A percentile compares a stretch with the other conserved stretches of the same genome.
Evolutionary conservation across 805 yeast genomes (phyloP).

Genomic region (Saturnispora bothae): DNA sequence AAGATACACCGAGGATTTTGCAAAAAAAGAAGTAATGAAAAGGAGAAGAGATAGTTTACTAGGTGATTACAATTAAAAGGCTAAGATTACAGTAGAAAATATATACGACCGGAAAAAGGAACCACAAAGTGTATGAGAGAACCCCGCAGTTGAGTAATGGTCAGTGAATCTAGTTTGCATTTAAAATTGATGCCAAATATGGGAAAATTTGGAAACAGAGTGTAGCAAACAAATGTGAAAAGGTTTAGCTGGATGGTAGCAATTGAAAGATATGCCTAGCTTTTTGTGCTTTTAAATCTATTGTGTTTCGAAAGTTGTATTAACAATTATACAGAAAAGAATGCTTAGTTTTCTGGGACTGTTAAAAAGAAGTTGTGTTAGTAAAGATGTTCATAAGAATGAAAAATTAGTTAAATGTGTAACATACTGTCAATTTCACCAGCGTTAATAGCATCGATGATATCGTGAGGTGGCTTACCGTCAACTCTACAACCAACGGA

Average conservation of each 20-base stretch:
- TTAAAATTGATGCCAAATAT: constrained; percentile 77
- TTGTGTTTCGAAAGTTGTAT: constrained; percentile 12
- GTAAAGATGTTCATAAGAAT: constrained; percentile 1
- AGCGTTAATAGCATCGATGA: constrained; percentile 95
- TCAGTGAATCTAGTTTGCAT: constrained; percentile 71
- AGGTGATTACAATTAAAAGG: background rate
- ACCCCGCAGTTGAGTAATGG: constrained; percentile 59
- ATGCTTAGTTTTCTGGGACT: constrained; percentile 63
- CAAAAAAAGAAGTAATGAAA: too few relatives aligned
- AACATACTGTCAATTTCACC: constrained; percentile 81
- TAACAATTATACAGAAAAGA: constrained; percentile 16
- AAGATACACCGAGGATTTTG: too few relatives aligned
- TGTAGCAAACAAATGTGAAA: constrained; percentile 63
- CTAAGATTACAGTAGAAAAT: background rate
- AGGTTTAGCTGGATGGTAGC: background rate
- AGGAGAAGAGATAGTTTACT: too few relatives aligned
- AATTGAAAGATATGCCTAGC: background rate
- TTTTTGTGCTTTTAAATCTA: background rate
- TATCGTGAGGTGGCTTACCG: constrained; percentile 98
- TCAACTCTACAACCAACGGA: constrained; percentile 99
- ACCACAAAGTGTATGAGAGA: constrained; percentile 2
- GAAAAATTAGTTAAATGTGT: constrained; percentile 1
- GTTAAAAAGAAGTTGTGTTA: constrained; percentile 8
- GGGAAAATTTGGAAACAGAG: constrained; percentile 70
- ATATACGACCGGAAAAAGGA: constrained; percentile 7